Percentiles rank a stretch among this genome's conserved stretches.
Conservation (phyloP, 495 filamentous ascomycete genomes). For the Elaphomyces granulatus region DNA sequence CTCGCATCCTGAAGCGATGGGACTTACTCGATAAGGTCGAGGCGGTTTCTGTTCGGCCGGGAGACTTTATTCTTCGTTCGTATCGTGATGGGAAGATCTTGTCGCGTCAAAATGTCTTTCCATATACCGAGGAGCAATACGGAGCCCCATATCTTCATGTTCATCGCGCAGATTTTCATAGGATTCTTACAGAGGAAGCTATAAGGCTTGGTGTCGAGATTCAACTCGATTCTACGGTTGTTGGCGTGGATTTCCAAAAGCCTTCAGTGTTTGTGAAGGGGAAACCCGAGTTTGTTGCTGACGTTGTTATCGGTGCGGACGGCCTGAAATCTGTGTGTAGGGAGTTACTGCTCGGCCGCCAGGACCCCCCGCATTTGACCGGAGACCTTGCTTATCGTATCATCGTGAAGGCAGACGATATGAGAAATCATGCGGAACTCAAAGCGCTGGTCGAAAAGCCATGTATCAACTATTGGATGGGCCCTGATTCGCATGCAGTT, state of each 20-base stretch:
- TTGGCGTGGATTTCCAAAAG: slow-evolving; percentile 15
- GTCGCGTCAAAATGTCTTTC: slow-evolving; percentile 28
- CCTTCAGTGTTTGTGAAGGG: slow-evolving; percentile 9
- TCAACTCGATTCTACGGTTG: slow-evolving; percentile 28
- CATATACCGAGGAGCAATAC: slow-evolving; percentile 17
- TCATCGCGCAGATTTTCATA: slow-evolving; percentile 45
- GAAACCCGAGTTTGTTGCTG: slow-evolving; percentile 12
- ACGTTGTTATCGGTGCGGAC: slow-evolving; percentile 36
- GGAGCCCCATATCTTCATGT: slow-evolving; percentile 31
- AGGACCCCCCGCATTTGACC: slow-evolving; percentile 31
- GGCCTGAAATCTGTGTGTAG: slow-evolving; percentile 38
- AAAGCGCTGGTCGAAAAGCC: slow-evolving; percentile 30
- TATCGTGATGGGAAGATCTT: slow-evolving; percentile 41
- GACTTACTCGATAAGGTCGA: slow-evolving; percentile 31
- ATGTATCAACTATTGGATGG: slow-evolving; percentile 49
- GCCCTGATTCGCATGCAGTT: slow-evolving; percentile 48
- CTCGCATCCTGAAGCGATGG: slow-evolving; percentile 40
- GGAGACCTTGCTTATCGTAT: slow-evolving; percentile 51
- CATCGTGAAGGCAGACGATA: slow-evolving; percentile 29
- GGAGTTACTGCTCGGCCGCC: slow-evolving; percentile 31
- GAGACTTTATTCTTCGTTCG: slow-evolving; percentile 40
- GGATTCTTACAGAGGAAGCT: slow-evolving; percentile 36
- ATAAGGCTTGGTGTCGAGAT: slow-evolving; percentile 38
- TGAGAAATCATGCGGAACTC: slow-evolving; percentile 29
- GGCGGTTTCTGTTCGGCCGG: slow-evolving; percentile 36